Conservation (phyloP, 768 basidiomycete species). For the Leccinum rimulosum region DNA sequence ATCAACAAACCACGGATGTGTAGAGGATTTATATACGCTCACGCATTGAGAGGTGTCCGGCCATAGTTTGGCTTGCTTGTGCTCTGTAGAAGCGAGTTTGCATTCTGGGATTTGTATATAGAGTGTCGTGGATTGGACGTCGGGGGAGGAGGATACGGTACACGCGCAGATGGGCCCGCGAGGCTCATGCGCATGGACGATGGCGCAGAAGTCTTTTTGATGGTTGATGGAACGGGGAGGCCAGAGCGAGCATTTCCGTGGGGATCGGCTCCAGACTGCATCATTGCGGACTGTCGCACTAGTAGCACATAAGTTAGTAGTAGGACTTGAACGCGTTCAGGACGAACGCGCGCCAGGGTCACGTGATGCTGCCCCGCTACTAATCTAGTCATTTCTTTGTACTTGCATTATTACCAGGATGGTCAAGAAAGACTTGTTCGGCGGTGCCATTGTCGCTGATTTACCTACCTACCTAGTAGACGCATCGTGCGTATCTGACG, state of each 20-base stretch:
- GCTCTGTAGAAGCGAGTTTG: constrained; percentile 68
- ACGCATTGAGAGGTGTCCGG: constrained; percentile 75
- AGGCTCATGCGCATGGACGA: constrained; percentile 63
- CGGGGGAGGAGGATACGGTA: constrained; percentile 44
- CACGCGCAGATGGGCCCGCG: constrained; percentile 70
- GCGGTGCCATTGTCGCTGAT: constrained; percentile 73
- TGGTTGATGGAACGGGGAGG: constrained; percentile 71
- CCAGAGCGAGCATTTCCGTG: constrained; percentile 55
- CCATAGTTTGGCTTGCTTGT: constrained; percentile 64
- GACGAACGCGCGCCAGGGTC: constrained; percentile 1
- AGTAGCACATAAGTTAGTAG: not conserved
- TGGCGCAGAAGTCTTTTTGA: constrained; percentile 59
- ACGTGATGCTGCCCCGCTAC: constrained; percentile 16
- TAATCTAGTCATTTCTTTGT: not conserved
- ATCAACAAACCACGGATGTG: not conserved
- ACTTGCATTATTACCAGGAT: constrained; percentile 1
- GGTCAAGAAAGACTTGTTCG: constrained; percentile 57
- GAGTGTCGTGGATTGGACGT: constrained; percentile 64
- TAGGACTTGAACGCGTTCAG: not conserved
- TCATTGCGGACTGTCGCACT: constrained; percentile 55
- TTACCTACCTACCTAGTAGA: constrained; percentile 66
- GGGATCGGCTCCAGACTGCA: constrained; percentile 52
- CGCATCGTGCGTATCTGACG: constrained; percentile 68
- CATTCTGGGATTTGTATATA: constrained; percentile 64
- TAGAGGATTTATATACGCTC: constrained; percentile 7